Evolutionary conservation across 768 basidiomycete genomes (phyloP), one percentile per base, ranked within the genome.

Genomic region (Galerina sulciceps): DNA sequence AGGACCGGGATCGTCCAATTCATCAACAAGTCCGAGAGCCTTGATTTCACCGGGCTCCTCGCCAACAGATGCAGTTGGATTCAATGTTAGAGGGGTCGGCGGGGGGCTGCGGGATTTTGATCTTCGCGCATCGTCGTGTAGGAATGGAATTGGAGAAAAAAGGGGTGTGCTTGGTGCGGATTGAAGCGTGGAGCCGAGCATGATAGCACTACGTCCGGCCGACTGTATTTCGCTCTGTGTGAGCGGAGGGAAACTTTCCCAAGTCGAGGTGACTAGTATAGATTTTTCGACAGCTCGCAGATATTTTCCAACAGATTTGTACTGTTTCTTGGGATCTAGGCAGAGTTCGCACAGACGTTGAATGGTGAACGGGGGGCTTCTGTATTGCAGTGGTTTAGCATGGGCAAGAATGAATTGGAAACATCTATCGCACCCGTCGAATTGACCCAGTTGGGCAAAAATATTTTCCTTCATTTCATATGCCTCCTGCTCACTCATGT

Each of bases 281-380:
- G 89, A 79, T 68, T 89, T 90, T 67, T 94, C 91, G 11, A 96
- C 77, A 2, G 94, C 94, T 2, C 94, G 90, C 38, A 94, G 82
- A 70, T 94, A 96, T 74, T 96, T 96, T 43, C 93, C 91, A 14
- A 92, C 76, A 26, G 84, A 82, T 44, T 79, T 86, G 81, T 96
- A 95, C 64, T 93, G 83, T 45, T 81, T 77, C 62, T 78, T 80
- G 4, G 93, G 93, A 41, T 81, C 73, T 11, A 90, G 64, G 62
- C 88, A 86, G 22, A 96, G 85, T 68, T 96, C 94, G 69, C 91
- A 92, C 11, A 95, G 76, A 43, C 94, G 87, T 73, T 96, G 94
- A 54, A 96, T 90, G 9, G 94, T 95, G 71, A 96, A 96, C 2
- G 94, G 94, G 0, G 90, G 82, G 50, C 81, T 81, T 15, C 86